Evolutionary conservation across 148 eudicot genomes (phyloP), one percentile per base, ranked within the genome.

Genomic region (Rhododendron kiyosumense): DNA sequence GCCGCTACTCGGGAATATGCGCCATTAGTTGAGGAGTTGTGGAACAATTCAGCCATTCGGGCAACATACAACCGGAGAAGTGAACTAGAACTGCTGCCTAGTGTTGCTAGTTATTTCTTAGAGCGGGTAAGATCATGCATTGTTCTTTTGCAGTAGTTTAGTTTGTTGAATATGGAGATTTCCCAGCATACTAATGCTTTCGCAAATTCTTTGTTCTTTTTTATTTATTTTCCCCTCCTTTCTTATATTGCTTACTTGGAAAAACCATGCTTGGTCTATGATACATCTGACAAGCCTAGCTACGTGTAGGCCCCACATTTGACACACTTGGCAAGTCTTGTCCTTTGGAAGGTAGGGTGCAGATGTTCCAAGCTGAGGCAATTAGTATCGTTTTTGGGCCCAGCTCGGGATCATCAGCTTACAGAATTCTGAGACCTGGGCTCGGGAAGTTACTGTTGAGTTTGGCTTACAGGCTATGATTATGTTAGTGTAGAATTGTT

Each of bases 1-100:
- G 98, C 99, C 86, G 98, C 99, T 82, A 93, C 95, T 85, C 95
- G 99, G 78, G 99, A 97, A 88, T 97, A 97, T 89, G 98, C 97
- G 32, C 99, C 99, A 20, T 83, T 97, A 87, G 92, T 95, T 81
- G 95, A 93, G 87, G 99, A 97, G 84, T 88, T 97, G 84, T 95
- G 98, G 95, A 93, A 91, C 81, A 85, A 89, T 89, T 63, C 92
- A 63, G 99, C 99, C 67, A 91, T 95, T 86, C 92, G 91, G 89
- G 96, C 96, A 69, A 95, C 99, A 14, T 97, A 95, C 87, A 88
- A 86, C 45, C 94, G 98, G 67, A 94, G 93, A 90, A 91, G 89
- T 87, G 99, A 97, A 92, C 81, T 95, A 79, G 98, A 95, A 88
- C 89, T 90, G 85, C 93, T 95, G 51, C 98, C 98, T 20, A 86